Base-by-base conservation (phyloP, 2,329 filamentous ascomycete species). In the Paecilomyces sp. region DNA sequence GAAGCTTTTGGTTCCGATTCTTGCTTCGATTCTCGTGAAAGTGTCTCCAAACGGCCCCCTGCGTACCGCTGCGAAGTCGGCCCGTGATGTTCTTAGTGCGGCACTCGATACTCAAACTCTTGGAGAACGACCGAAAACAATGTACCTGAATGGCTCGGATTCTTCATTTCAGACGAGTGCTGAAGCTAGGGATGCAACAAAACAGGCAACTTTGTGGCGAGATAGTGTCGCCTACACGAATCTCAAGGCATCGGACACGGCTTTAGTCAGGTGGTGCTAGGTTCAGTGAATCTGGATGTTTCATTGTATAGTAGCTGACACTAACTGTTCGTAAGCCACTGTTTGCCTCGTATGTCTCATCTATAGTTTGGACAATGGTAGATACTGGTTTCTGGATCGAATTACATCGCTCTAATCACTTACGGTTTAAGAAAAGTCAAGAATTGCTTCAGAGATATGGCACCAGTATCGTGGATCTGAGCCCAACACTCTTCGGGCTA, bases 181-280 rank as follows among this genome's bases (percentile, higher is more conserved):
- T 25, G 58, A 60, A 55, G 56, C 58, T 28, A 54, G 41, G 18
- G 55, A 60, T 52, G 13, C 30, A 11, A 25, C 22, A 41, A 60
- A 60, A 41, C 56, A 54, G 51, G 58, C 50, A 41, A n/a, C 57
- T 33, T 54, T 57, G 55, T 60, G 58, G 58, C 56, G 52, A 41
- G 58, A 57, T 52, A 60, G 41, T 34, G 54, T 60, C 13, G 36
- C 41, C 2, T 57, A 53, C 28, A 51, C 58, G 33, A 34, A 52
- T 12, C 33, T 60, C 8, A 53, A 52, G 53, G 34, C 34, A 15
- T 11, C 12, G 15, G 55, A 60, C 18, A 52, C 53, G 18, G 53
- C 33, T 6, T 33, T 31, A 25, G 53, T 22, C 33, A 33, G 9
- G 9, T 55, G 53, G 53, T n/a, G n/a, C n/a, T n/a, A n/a, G n/a